Evolutionary conservation across 176 grass and related monocot species (phyloP), one percentile per base, ranked within the genome.

Genomic region (Eragrostis nindensis): DNA sequence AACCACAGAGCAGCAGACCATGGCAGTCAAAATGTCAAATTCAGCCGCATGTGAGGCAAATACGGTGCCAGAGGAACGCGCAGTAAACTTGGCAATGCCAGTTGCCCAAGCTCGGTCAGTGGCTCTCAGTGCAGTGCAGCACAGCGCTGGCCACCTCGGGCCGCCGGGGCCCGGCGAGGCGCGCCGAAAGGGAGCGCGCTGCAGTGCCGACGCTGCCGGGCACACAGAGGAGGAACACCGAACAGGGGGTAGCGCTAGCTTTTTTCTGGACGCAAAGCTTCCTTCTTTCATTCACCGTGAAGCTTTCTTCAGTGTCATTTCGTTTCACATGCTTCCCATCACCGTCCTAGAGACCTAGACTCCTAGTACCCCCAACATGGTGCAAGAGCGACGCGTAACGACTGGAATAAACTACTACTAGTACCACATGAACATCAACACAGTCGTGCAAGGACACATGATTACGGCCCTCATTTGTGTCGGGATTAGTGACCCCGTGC

Each of bases 241-340:
- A 36, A 36, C 32, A 36, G 32, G n/a, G n/a, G n/a, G n/a, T n/a
- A n/a, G n/a, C n/a, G n/a, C n/a, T n/a, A n/a, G n/a, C n/a, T 4
- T 36, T 36, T 36, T 36, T 36, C 32, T 2, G 32, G 32, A 36
- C 32, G 32, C 32, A 26, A 8, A 60, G 46, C 56, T 22, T 0
- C 22, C n/a, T n/a, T n/a, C n/a, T 16, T 53, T 19, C 18, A 0
- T 44, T 7, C 8, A 5, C 8, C 42, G 42, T 10, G 42, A 44
- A 44, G 6, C n/a, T 1, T n/a, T 2, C 55, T 24, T 27, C 1
- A 17, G 14, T 29, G 22, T 17, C 69, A 32, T 36, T 19, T 19
- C 14, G 8, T 49, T 66, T 42, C 65, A 76, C 73, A 44, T 76
- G 73, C 73, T 26, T 25, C 22, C 55, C 55, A 45, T 25, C 53